phyloP scores from a whole-genome alignment of 192 early-diverging fungal species.

The Coemansia sp. region DNA sequence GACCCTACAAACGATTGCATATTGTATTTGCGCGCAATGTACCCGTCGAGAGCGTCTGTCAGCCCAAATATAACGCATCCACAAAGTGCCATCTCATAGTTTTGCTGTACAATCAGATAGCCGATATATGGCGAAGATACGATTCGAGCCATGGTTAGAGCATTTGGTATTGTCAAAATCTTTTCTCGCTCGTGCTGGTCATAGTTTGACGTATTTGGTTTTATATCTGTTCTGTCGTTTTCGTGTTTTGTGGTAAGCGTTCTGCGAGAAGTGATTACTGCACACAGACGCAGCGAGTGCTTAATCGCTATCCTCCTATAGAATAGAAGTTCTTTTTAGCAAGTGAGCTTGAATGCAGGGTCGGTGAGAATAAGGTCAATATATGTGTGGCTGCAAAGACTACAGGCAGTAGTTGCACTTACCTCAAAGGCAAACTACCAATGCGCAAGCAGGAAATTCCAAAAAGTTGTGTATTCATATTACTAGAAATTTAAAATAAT shows the following conservation, averaged over 20 bases:
- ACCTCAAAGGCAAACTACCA: too few relatives aligned
- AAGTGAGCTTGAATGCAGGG: too few relatives aligned
- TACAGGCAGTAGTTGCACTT: too few relatives aligned
- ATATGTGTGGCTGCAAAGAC: too few relatives aligned
- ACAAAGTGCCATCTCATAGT: slow-evolving; percentile 68
- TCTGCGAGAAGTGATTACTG: background rate
- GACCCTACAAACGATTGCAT: slow-evolving; percentile 84
- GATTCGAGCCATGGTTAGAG: slow-evolving; percentile 78
- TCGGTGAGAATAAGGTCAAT: too few relatives aligned
- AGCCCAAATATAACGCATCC: slow-evolving; percentile 78
- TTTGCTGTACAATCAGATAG: slow-evolving; percentile 75
- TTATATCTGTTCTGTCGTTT: background rate
- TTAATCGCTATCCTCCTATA: background rate
- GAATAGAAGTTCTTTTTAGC: background rate
- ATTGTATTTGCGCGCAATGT: slow-evolving; percentile 82
- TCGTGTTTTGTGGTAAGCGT: background rate
- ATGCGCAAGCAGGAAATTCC: too few relatives aligned
- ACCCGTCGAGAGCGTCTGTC: slow-evolving; percentile 88
- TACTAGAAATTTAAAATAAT: background rate
- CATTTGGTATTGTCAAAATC: slow-evolving; percentile 87
- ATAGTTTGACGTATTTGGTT: background rate
- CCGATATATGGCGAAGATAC: slow-evolving; percentile 84
- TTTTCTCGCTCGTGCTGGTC: slow-evolving; percentile 63
- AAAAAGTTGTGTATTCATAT: too few relatives aligned
- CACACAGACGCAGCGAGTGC: background rate